phyloP scores from a whole-genome alignment of 306 rosid species.

The Lagenaria siceraria region DNA sequence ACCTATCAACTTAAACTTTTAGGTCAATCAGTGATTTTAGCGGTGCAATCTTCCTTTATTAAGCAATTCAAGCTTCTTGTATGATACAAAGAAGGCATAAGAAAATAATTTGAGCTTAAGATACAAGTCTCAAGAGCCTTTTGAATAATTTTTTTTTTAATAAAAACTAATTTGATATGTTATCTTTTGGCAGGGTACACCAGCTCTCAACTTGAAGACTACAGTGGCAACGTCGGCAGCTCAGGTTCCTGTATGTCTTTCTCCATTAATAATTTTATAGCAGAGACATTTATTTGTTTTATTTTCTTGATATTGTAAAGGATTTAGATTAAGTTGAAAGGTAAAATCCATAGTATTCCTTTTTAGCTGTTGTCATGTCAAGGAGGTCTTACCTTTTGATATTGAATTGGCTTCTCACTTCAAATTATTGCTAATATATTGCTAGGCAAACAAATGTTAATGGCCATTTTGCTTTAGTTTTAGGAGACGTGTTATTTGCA shows the following conservation, averaged over 20 bases:
- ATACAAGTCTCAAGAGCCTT: not conserved
- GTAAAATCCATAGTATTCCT: not conserved
- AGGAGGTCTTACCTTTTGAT: not conserved
- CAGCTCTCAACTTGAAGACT: constrained; percentile 53
- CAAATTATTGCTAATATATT: not conserved
- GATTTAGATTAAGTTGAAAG: not conserved
- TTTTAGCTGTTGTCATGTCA: not conserved
- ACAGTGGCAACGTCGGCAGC: constrained; percentile 40
- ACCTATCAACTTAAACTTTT: too few relatives aligned
- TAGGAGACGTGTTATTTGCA: not conserved
- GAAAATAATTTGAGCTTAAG: not conserved
- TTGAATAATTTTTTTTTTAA: not conserved
- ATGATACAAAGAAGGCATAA: not conserved
- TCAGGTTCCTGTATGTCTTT: constrained; percentile 52
- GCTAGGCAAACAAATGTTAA: not conserved
- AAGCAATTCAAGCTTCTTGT: not conserved
- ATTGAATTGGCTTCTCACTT: not conserved
- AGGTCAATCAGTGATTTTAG: too few relatives aligned
- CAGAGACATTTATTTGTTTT: not conserved
- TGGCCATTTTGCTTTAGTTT: not conserved
- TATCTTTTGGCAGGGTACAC: constrained; percentile 47
- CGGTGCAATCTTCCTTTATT: not conserved
- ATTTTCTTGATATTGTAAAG: not conserved
- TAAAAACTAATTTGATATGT: constrained; percentile 2
- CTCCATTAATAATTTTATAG: not conserved